Base-by-base conservation (phyloP, 2,329 filamentous ascomycete species). In the Aspergillus viridinutans region DNA sequence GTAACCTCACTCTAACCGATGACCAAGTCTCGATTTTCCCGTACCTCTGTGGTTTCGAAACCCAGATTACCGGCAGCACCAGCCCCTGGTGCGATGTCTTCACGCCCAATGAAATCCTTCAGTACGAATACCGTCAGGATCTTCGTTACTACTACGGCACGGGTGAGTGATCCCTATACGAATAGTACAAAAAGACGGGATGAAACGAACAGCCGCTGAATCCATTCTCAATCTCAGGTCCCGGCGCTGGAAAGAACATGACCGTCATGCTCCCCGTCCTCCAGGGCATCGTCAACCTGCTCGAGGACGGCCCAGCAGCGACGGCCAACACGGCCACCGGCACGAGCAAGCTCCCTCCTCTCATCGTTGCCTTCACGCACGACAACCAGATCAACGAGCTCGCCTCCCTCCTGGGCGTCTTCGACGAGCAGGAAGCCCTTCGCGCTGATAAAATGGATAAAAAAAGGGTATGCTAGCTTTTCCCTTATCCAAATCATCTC, bases 41-140 rank as follows among this genome's bases (percentile, higher is more conserved):
- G 0, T 88, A 89, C 63, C 77, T 89, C n/a, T 90, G 87, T 63
- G 87, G 85, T 3, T 90, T 87, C 58, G 87, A 90, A 64, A 85
- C 81, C 3, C 86, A 89, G 64, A 88, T 89, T 61, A 84, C 78
- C 0, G 86, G 86, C 1, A 74, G 72, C 1, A 69, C 83, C 3
- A 87, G 84, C 4, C 83, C 85, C 0, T 89, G 83, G 76, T 89
- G 87, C 67, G 74, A 76, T 52, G 76, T 87, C 17, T 85, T 88
- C 64, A 85, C 81, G 3, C 76, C 86, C 35, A 75, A 83, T 2
- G 87, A 90, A 68, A 77, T 87, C 54, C 74, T 80, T 29, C 73
- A 82, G 62, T 89, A 89, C 61, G 85, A 89, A 64, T 90, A 89
- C 68, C 78, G 80, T 1, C 85, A 89, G 61, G 86, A 89, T 64